Percentiles rank a stretch among this genome's conserved stretches.
Evolutionary conservation across 1,284 basidiomycete species (phyloP).

Genomic region (Cutaneotrichosporon sp.): DNA sequence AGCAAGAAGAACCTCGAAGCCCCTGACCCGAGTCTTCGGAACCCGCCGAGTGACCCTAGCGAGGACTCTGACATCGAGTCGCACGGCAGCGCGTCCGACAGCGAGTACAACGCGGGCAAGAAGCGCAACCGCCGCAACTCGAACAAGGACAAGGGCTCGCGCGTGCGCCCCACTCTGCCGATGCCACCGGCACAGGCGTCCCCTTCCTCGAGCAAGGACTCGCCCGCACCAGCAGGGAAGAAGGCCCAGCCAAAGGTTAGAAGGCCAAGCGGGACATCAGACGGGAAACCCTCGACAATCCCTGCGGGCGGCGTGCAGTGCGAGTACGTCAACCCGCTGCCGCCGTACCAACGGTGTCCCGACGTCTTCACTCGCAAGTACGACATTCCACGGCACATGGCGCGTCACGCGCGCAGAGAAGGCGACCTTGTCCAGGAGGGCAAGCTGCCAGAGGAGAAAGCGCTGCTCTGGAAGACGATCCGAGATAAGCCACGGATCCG

Average conservation of each 20-base stretch:
- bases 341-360: conserved; percentile 49
- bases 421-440: conserved; percentile 51
- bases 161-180: conserved; percentile 20
- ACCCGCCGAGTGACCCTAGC: background rate
- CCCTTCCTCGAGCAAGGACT: background rate
- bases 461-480: conserved; percentile 49
- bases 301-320: conserved; percentile 45
- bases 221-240: background rate
- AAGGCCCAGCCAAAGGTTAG: conserved; percentile 5
- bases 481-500: conserved; percentile 49
- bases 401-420: conserved; percentile 48
- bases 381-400: conserved; percentile 52
- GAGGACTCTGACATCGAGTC: conserved; percentile 25
- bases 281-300: conserved; percentile 18
- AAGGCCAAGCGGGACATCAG: conserved; percentile 9
- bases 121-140: conserved; percentile 14
- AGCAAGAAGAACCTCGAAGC: conserved; percentile 33
- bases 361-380: conserved; percentile 52
- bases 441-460: conserved; percentile 45
- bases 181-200: background rate
- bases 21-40: conserved; percentile 14
- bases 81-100: conserved; percentile 26
- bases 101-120: conserved; percentile 28
- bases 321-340: conserved; percentile 49
- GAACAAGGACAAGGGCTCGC: conserved; percentile 17